Evolutionary conservation across 148 eudicot genomes (phyloP).

Genomic region (Heliosperma pusillum): DNA sequence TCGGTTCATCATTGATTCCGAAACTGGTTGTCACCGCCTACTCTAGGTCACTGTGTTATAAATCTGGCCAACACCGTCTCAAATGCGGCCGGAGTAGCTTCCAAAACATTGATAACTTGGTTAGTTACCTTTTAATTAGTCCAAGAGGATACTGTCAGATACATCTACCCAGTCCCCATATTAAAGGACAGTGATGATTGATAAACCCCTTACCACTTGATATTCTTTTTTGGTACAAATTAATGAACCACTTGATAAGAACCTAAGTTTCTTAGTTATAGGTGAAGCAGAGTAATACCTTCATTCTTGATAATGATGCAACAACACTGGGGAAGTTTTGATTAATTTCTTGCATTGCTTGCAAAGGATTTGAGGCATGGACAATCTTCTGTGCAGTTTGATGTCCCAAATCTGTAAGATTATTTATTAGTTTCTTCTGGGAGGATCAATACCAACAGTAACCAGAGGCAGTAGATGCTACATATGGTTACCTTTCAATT

Average conservation of each 20-base stretch:
- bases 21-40: too few species aligned
- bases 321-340: slow-evolving; percentile 97
- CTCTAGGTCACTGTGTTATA: too few species aligned
- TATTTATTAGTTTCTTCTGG: background rate
- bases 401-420: slow-evolving; percentile 81
- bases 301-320: slow-evolving; percentile 91
- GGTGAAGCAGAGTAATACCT: slow-evolving; percentile 40
- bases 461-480: slow-evolving; percentile 5
- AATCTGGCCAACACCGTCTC: background rate
- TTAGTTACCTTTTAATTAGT: background rate
- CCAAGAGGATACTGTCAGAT: background rate
- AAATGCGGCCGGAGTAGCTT: background rate
- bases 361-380: slow-evolving; percentile 94
- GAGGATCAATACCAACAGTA: slow-evolving; percentile 7
- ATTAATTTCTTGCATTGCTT: slow-evolving; percentile 93
- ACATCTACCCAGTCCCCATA: background rate
- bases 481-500: slow-evolving; percentile 68
- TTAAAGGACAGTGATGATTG: background rate
- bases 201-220: background rate
- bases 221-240: too few species aligned
- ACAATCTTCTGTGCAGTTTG: slow-evolving; percentile 98
- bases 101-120: background rate
- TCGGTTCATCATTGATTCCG: too few species aligned
- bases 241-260: background rate
- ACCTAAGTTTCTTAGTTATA: slow-evolving; percentile 6